A percentile compares a stretch with the other conserved stretches of the same genome.
Conservation (phyloP, 805 yeast species). For the Myxozyma melibiosi region DNA sequence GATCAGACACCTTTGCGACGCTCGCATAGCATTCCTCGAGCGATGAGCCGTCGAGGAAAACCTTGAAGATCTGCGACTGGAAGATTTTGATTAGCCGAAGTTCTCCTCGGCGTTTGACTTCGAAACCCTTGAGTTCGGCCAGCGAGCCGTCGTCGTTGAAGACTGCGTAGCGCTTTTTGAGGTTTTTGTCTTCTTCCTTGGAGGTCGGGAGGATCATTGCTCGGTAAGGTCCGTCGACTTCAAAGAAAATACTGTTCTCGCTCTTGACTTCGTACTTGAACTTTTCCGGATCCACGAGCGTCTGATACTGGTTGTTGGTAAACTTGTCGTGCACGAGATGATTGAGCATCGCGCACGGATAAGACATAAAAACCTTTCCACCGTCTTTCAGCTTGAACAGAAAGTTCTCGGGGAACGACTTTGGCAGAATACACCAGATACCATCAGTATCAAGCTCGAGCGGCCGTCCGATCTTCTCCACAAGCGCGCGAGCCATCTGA, state of each 20-base stretch:
- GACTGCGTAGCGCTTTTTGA: constrained; percentile 95
- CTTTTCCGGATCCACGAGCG: constrained; percentile 67
- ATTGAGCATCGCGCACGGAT: constrained; percentile 95
- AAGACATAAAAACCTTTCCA: constrained; percentile 72
- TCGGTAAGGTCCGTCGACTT: constrained; percentile 97
- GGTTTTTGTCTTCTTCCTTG: constrained; percentile 94
- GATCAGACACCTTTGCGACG: constrained; percentile 89
- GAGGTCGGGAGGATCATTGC: constrained; percentile 98
- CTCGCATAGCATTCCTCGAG: constrained; percentile 80
- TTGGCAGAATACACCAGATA: constrained; percentile 97
- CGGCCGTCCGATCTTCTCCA: constrained; percentile 92
- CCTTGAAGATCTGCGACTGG: constrained; percentile 90
- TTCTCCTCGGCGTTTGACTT: constrained; percentile 95
- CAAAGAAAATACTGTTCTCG: constrained; percentile 95
- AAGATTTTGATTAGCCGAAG: constrained; percentile 88
- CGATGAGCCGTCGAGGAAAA: constrained; percentile 82
- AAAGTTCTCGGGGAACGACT: constrained; percentile 88
- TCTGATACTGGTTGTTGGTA: constrained; percentile 94
- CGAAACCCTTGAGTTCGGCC: constrained; percentile 96
- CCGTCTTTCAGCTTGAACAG: constrained; percentile 73
- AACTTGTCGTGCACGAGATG: constrained; percentile 87
- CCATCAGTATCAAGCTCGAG: constrained; percentile 98
- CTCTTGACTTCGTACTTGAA: constrained; percentile 74
- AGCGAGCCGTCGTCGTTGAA: constrained; percentile 91
- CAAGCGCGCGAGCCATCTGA: constrained; percentile 92